These are phyloP conservation scores for Erodium maritimum DNA, from an alignment of 345 rosid species.

Conservation along the genomic window DNA sequence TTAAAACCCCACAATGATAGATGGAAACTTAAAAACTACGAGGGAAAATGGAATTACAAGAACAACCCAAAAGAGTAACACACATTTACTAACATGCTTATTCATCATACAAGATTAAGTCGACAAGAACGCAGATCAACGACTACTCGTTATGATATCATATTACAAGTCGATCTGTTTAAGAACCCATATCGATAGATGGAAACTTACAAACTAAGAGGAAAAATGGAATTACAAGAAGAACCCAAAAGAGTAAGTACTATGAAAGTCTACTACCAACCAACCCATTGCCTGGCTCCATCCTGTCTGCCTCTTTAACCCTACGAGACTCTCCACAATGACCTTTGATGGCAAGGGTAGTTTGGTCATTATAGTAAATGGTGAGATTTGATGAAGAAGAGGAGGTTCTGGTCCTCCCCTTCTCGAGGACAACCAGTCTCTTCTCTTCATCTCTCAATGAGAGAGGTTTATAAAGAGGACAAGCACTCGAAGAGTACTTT, in stretches of 20 bases:
- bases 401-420: neutral
- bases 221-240: neutral
- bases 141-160: too few species aligned
- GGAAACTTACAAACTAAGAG: neutral
- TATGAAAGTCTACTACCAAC: neutral
- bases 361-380: too few species aligned
- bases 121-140: too few species aligned
- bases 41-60: neutral
- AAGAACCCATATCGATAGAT: too few species aligned
- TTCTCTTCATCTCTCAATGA: neutral
- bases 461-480: constrained; percentile 18
- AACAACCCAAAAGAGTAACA: neutral
- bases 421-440: neutral
- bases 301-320: constrained; percentile 46
- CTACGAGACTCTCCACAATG: neutral
- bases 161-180: too few species aligned
- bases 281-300: constrained; percentile 50
- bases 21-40: neutral
- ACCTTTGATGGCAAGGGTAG: neutral
- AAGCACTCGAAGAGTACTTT: too few species aligned
- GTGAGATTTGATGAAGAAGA: neutral
- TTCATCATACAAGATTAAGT: too few species aligned
- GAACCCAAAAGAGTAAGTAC: neutral
- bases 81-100: too few species aligned
- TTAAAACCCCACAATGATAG: too few species aligned